Evolutionary conservation across 2,329 filamentous ascomycete species (phyloP), one percentile per base, ranked within the genome.

Genomic region (Lachnellula arida): DNA sequence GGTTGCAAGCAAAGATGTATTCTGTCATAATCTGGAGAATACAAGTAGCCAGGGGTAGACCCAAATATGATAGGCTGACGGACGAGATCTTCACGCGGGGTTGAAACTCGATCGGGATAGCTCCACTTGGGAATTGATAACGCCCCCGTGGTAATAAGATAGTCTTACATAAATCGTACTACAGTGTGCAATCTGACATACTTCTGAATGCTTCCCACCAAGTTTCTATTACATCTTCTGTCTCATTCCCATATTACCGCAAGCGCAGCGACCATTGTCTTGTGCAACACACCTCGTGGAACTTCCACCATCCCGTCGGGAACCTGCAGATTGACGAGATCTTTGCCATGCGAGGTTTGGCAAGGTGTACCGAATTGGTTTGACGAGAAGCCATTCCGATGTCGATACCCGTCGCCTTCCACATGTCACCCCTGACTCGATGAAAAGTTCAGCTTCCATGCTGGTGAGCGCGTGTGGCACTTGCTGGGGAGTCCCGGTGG

Each of bases 261-360:
- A 22, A 22, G 42, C 15, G 42, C 42, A 44, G 11, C 32, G 42
- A 37, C 32, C 51, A 39, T 28, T 44, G 35, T 28, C 15, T 35
- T 17, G 50, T 53, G 32, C 50, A 53, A 53, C 42, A 17, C 7
- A 22, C 14, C 22, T 47, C 44, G 42, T 44, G 17, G 11, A 44
- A 44, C 42, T 17, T 19, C n/a, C 9, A 17, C 19, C 17, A 14
- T 22, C 22, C n/a, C 44, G 17, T 44, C 56, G 58, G 59, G 50
- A 56, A 54, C 50, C 22, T 59, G 49, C 53, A 46, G 42, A n/a
- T 44, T 53, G 51, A 17, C 34, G 32, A 52, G 15, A 37, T 35
- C 19, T 34, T n/a, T 23, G 7, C 12, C 12, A n/a, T 46, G 23
- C 44, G 44, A 46, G 23, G 23, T 28, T n/a, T 12, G 44, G 19